Evolutionary conservation across 2,329 filamentous ascomycete species (phyloP), one percentile per base, ranked within the genome.

Genomic region (Diplodia corticola): DNA sequence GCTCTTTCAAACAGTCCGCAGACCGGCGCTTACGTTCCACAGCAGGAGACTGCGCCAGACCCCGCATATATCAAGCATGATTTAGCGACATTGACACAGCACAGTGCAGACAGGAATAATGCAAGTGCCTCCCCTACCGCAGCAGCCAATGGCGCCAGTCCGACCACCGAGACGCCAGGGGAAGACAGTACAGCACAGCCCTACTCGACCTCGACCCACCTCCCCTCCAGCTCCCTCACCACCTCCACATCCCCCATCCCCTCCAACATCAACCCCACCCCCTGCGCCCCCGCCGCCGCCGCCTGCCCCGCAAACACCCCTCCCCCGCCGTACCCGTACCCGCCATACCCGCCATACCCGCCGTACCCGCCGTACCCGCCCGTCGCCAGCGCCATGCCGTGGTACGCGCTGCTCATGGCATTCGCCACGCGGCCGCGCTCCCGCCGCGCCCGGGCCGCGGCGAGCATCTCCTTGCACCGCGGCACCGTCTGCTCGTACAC

Each of bases 251-350:
- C 57, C 26, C 15, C 44, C 57, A 33, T 26, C 17, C 82, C 76
- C 1, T 75, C 71, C 1, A 86, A 86, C 6, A 90, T 75, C n/a
- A 89, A 80, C 7, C 79, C n/a, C 5, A 24, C 12, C n/a, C n/a
- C 44, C 57, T 48, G 24, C 40, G 40, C 40, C 26, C 40, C 57
- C 0, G 40, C 40, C 40, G 57, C 57, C 28, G 44, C 57, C 17
- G 57, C 57, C 57, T 61, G 57, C 10, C 37, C 40, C 4, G 20
- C 57, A 17, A 49, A 61, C 28, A 26, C 10, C 1, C 24, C 40
- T 4, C 28, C 28, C 22, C 37, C 37, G 22, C 24, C 53, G 9
- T 40, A 46, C 12, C 37, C 40, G 12, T 48, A 60, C 50, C 50
- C 40, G 9, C 26, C 17, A 7, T 9, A 13, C 1, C 9, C n/a